phyloP scores from a whole-genome alignment of 331 rosid genomes.

The Spiraea crenata region DNA sequence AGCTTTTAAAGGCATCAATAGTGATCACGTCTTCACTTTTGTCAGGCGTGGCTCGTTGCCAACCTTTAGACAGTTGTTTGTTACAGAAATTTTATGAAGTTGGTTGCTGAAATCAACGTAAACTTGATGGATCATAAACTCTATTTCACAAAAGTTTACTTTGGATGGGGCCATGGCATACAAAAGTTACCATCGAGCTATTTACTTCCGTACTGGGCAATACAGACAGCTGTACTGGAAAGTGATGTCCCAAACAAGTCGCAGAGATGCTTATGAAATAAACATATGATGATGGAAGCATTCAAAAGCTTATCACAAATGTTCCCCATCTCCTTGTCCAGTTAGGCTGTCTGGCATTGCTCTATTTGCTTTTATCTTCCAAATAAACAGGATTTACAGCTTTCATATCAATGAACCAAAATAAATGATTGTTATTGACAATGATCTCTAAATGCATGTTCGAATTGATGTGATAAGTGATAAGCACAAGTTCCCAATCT shows the following conservation, averaged over 20 bases:
- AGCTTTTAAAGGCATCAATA: background rate
- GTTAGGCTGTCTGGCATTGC: constrained; percentile 14
- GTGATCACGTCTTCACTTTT: background rate
- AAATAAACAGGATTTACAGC: constrained; percentile 17
- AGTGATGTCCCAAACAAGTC: background rate
- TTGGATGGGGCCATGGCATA: no score
- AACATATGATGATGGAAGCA: background rate
- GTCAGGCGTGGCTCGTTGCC: background rate
- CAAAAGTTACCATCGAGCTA: no score
- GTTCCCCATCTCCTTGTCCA: constrained; percentile 17
- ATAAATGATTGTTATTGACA: background rate
- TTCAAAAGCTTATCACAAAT: constrained; percentile 15
- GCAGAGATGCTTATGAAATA: background rate
- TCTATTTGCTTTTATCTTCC: constrained; percentile 7
- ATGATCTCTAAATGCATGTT: constrained; percentile 1
- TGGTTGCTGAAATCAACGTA: no score
- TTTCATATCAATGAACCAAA: background rate
- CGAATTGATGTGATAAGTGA: background rate
- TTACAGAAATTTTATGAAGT: no score
- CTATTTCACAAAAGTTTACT: no score
- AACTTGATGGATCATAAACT: no score
- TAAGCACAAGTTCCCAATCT: background rate
- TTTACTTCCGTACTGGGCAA: no score
- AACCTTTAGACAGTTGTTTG: no score
- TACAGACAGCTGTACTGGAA: background rate